phyloP scores from a whole-genome alignment of 1,284 basidiomycete genomes.

The Rhodotorula glutinis region DNA sequence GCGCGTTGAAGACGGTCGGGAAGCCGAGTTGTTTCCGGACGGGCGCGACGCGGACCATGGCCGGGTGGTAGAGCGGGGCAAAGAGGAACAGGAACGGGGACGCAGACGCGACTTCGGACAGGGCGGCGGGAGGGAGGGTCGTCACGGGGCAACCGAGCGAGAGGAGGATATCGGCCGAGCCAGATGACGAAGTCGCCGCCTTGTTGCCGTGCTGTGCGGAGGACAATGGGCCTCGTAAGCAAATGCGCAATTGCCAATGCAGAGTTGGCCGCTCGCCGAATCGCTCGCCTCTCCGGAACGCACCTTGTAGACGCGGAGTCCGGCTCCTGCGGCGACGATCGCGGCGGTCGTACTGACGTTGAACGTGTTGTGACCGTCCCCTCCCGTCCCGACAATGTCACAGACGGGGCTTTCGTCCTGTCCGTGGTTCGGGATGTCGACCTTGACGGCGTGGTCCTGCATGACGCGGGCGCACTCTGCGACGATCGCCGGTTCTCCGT shows the following conservation, averaged over 20 bases:
- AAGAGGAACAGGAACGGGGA: constrained; percentile 90
- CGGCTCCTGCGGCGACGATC: constrained; percentile 90
- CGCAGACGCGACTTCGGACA: constrained; percentile 54
- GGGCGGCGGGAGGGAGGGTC: constrained; percentile 59
- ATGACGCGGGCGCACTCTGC: constrained; percentile 73
- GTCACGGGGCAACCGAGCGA: constrained; percentile 78
- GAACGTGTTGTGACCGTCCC: constrained; percentile 95
- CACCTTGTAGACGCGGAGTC: constrained; percentile 89
- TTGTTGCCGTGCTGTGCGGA: constrained; percentile 75
- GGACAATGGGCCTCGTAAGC: too few species aligned
- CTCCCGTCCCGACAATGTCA: constrained; percentile 75
- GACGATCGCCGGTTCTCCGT: constrained; percentile 40
- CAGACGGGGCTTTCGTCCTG: constrained; percentile 32
- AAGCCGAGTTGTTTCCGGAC: constrained; percentile 84
- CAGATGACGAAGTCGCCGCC: constrained; percentile 91
- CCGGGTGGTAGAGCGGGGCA: constrained; percentile 88
- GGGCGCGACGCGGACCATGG: constrained; percentile 78
- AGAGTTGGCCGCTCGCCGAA: too few species aligned
- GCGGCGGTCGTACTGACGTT: constrained; percentile 96
- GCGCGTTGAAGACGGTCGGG: constrained; percentile 94
- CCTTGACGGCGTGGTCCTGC: constrained; percentile 62
- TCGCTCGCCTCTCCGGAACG: too few species aligned
- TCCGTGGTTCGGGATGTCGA: constrained; percentile 50
- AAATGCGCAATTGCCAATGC: too few species aligned
- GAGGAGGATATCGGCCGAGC: constrained; percentile 88